Evolutionary conservation across 352 stramenopile genomes (phyloP), one percentile per base, ranked within the genome.

Genomic region (Phytophthora chlamydospora): DNA sequence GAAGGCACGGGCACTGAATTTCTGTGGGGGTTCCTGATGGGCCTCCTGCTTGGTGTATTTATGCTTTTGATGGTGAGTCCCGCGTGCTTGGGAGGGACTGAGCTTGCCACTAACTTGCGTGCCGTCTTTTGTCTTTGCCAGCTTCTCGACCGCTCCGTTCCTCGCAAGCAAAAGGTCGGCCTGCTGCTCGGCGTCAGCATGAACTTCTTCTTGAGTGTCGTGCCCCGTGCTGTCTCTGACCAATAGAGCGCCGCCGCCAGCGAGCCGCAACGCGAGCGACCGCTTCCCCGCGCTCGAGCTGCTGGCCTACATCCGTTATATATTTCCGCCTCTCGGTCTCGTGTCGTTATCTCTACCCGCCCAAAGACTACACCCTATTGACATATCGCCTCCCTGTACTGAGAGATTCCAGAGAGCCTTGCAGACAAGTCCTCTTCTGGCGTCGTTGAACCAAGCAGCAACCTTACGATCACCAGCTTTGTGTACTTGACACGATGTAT

Each of bases 151-250:
- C 80, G 87, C 29, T 93, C 87, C 5, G 86, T 96, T 34, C 87
- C 87, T 49, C 85, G 87, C 48, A 92, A 91, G 51, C 87, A 96
- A 57, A 95, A 96, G 67, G 80, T 96, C 27, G 87, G 87, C 1
- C 62, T 96, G 44, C 62, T 96, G 41, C 75, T 94, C 29, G 87
- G 87, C 48, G 87, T 96, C 40, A 92, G 83, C 72, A 92, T 96
- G 78, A 96, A 96, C 51, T 92, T 96, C 66, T 91, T 96, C 62
- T 71, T 96, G 50, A 96, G 84, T 66, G 83, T 96, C 55, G 76
- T 96, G n/a, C 85, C 85, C 19, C 85, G 83, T 58, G 80, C 80
- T 52, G 80, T 92, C 51, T 83, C 83, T 2, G 80, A 92, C 43
- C 77, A 78, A 75, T 80, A 80, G 63, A 68, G 38, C 50, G 39